Conservation (phyloP, 2,329 filamentous ascomycete genomes). For the Dactylellina parvicollis region DNA sequence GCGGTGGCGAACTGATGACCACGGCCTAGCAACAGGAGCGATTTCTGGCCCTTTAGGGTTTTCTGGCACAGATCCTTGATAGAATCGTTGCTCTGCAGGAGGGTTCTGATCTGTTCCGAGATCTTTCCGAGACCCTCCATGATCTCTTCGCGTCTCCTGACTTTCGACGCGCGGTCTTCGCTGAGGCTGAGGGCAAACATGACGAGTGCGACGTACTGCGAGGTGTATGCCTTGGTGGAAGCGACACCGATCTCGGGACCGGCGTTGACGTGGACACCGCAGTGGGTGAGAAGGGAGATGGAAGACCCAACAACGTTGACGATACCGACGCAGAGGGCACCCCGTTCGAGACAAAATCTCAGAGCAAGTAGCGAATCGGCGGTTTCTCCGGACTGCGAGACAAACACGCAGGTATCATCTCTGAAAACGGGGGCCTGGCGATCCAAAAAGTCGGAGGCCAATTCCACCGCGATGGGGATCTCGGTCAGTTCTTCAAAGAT, state of each 20-base stretch:
- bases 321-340: constrained; percentile 94
- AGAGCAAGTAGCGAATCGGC: constrained; percentile 97
- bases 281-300: constrained; percentile 98
- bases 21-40: constrained; percentile 88
- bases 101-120: constrained; percentile 89
- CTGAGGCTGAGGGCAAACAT: constrained; percentile 98
- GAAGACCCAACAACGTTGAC: constrained; percentile 99
- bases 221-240: constrained; percentile 99
- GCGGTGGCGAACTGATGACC: constrained; percentile 97
- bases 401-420: constrained; percentile 96
- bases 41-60: constrained; percentile 97
- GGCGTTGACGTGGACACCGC: constrained; percentile 99
- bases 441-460: constrained; percentile 98
- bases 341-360: constrained; percentile 96
- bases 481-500: constrained; percentile 97
- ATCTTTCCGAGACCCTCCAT: constrained; percentile 90
- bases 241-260: constrained; percentile 98
- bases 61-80: constrained; percentile 95
- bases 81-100: constrained; percentile 87
- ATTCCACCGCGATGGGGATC: constrained; percentile 95
- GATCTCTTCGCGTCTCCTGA: constrained; percentile 89
- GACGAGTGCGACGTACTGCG: constrained; percentile 99
- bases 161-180: constrained; percentile 96
- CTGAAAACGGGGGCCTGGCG: constrained; percentile 97
- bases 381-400: constrained; percentile 98